These are phyloP conservation scores for Starmerella apis DNA, from an alignment of 805 yeast species.

Conservation along the genomic window DNA sequence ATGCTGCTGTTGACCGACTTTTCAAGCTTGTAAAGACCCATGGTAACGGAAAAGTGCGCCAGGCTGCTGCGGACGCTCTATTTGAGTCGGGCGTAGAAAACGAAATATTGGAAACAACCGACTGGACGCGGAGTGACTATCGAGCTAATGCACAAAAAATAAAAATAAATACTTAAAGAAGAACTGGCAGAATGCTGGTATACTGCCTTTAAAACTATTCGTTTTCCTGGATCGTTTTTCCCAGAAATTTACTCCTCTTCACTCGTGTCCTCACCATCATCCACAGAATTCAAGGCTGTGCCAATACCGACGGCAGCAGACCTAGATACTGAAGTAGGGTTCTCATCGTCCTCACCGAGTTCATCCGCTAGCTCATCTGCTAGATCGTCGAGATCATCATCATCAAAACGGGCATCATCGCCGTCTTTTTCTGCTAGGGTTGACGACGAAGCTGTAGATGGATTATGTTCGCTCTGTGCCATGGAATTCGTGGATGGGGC, in stretches of 20 bases:
- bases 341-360: constrained; percentile 24
- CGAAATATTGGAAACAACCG: constrained; percentile 15
- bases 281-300: constrained; percentile 18
- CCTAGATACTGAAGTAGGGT: neutral
- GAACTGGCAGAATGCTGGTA: neutral
- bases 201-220: too few relatives aligned
- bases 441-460: neutral
- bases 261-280: constrained; percentile 21
- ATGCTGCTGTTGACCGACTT: constrained; percentile 24
- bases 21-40: constrained; percentile 31
- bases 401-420: constrained; percentile 21
- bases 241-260: constrained; percentile 26
- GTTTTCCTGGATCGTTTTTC: too few relatives aligned
- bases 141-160: neutral
- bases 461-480: neutral
- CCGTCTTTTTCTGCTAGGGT: neutral
- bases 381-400: constrained; percentile 28
- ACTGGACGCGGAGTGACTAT: constrained; percentile 16
- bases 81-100: constrained; percentile 30
- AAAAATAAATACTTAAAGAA: neutral
- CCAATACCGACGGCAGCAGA: constrained; percentile 9
- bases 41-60: constrained; percentile 31
- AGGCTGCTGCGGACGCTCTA: constrained; percentile 37
- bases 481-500: too few relatives aligned
- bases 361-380: constrained; percentile 30